Percentiles rank a stretch among this genome's conserved stretches.
phyloP scores from a whole-genome alignment of 352 stramenopile genomes.

The Paralagenidium karlingii region DNA sequence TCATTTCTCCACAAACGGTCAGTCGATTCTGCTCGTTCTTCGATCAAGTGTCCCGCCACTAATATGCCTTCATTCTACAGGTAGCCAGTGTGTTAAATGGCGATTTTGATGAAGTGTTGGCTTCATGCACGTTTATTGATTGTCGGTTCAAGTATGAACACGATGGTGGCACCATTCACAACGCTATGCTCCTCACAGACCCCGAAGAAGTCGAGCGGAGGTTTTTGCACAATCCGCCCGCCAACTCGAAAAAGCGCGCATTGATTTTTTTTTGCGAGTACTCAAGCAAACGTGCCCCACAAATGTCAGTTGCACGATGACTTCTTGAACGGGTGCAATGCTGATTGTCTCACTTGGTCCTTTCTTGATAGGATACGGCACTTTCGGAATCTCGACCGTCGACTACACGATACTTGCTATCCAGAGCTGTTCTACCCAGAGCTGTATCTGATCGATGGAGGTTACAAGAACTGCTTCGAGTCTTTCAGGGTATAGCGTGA shows the following conservation, averaged over 20 bases:
- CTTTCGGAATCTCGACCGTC: conserved; percentile 44
- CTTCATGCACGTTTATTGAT: conserved; percentile 26
- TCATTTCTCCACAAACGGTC: conserved; percentile 37
- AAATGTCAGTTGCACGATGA: conserved; percentile 20
- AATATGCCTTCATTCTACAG: conserved; percentile 2
- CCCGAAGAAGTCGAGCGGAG: conserved; percentile 22
- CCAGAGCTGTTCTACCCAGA: conserved; percentile 53
- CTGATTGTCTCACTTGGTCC: not conserved
- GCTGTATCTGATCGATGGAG: conserved; percentile 53
- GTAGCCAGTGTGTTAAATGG: conserved; percentile 19
- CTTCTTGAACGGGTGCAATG: not conserved
- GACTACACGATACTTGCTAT: conserved; percentile 38
- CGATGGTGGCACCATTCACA: conserved; percentile 21
- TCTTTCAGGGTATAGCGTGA: conserved; percentile 11
- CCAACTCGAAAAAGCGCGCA: conserved; percentile 17
- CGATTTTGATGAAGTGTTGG: conserved; percentile 15
- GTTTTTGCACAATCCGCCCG: conserved; percentile 16
- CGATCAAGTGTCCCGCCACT: not conserved
- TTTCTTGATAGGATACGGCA: conserved; percentile 20
- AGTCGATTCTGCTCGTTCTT: too few species aligned
- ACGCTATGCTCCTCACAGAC: conserved; percentile 22
- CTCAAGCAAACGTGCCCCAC: conserved; percentile 43
- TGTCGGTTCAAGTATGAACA: conserved; percentile 50
- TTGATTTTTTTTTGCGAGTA: conserved; percentile 67
- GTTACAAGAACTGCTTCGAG: conserved; percentile 63